Evolutionary conservation across 2,329 filamentous ascomycete species (phyloP), one percentile per base, ranked within the genome.

Genomic region (Pestalotiopsis sp.): DNA sequence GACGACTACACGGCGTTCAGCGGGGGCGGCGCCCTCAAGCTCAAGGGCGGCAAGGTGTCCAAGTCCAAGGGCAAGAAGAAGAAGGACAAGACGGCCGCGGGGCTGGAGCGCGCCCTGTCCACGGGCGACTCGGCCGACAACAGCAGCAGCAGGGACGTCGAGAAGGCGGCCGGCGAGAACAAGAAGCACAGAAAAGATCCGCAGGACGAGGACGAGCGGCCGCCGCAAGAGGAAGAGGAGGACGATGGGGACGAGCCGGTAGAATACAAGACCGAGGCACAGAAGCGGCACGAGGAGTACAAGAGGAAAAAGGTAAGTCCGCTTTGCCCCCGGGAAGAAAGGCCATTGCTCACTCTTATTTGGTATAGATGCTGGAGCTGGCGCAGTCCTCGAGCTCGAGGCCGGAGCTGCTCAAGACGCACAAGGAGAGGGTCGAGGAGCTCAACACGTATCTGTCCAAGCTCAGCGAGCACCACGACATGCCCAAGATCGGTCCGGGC

Each of bases 401-500:
- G 62, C 90, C 92, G 14, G 95, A 98, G 78, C 91, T 97, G 17
- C 89, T 95, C 73, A 98, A 98, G 85, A 97, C 95, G 38, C 96
- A 99, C 81, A 98, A 98, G 79, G 93, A 99, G 83, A 90, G 94
- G 12, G 95, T 99, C 58, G 95, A 98, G 80, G 94, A 98, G 79
- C 84, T 98, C 74, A 99, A 99, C 79, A 93, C 93, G 71, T 98
- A 98, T 79, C 84, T 99, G 45, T 96, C 93, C 72, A 92, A 91
- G 72, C 82, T 99, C 76, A 97, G 93, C 81, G 96, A 99, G 82
- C 96, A 99, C 82, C 95, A 99, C 81, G 96, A 99, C 79, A 99
- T 99, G 95, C 88, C 88, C 74, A 90, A 89, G 82, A 90, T 90
- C 68, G 88, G 88, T 12, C 88, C 88, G 0, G 88, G 88, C 52